Base-by-base conservation (phyloP, 371 early-diverging fungal species). In the Circinella minor region DNA sequence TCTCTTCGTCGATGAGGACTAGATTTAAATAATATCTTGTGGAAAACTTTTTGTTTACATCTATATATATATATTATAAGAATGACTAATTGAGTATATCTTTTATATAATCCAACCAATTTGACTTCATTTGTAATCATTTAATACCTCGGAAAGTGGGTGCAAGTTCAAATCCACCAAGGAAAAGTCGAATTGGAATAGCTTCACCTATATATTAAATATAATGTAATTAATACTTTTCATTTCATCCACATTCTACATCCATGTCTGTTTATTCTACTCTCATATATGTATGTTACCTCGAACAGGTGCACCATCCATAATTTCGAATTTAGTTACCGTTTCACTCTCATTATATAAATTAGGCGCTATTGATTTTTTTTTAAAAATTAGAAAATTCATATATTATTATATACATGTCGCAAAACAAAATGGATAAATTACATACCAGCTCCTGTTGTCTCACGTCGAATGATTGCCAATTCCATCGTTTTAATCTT, bases 401-500 rank as follows among this genome's bases (percentile, higher is more conserved):
- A 27, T 27, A 27, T 27, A 3, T 7, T 10, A 43, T 7, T 34
- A 7, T 38, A 39, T 66, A n/a, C 15, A n/a, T 15, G 55, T 27
- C 27, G 27, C 27, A 27, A 27, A 27, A 27, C 27, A 55, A 55
- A 55, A 34, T n/a, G 34, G 34, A 18, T 27, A 4, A 0, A 34
- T 2, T 2, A 17, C 77, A 73, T 77, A 85, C 85, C 63, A 59
- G 92, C 92, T 8, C 98, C 99, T 4, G 98, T 96, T 0, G 97
- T 95, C 79, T 99, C 99, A n/a, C 98, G 87, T 39, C 98, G 90
- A 63, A 98, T 96, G 71, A 99, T 98, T 20, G 96, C 95, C 47
- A 99, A 88, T 75, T 99, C 99, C 98, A 99, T 98, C 71, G 97
- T 93, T 75, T 97, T 98, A 81, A 99, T 96, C 83, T 98, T 98